Conservation (phyloP, 805 yeast genomes). For the Wickerhamiella azymoides region DNA sequence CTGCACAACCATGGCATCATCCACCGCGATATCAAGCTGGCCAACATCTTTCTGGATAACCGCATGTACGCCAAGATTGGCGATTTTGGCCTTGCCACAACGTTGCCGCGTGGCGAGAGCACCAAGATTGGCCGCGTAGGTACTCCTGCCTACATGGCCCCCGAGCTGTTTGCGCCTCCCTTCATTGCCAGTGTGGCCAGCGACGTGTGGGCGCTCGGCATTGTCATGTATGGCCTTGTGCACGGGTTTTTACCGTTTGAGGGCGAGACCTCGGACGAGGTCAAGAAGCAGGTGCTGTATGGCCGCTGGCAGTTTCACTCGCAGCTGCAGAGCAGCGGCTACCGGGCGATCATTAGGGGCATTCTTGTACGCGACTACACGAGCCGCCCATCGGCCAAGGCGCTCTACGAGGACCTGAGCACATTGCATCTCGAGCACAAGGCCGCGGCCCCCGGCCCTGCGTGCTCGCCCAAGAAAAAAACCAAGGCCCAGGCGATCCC, state of each 20-base stretch:
- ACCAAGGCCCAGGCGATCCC: background rate
- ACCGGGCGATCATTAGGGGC: background rate
- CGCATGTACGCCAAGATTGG: constrained; percentile 84
- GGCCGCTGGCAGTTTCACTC: background rate
- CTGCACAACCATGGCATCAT: constrained; percentile 90
- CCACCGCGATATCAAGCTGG: constrained; percentile 90
- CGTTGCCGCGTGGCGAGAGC: constrained; percentile 55
- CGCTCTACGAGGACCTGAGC: background rate
- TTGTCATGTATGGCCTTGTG: constrained; percentile 82
- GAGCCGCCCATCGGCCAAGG: background rate
- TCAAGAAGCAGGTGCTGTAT: background rate
- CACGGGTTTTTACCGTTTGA: constrained; percentile 97
- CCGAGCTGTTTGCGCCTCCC: constrained; percentile 61
- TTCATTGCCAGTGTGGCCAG: constrained; percentile 62
- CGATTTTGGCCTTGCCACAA: constrained; percentile 94
- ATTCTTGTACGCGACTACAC: background rate
- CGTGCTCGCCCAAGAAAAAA: background rate
- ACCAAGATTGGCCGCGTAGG: constrained; percentile 89
- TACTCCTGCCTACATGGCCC: constrained; percentile 93
- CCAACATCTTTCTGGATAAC: constrained; percentile 88
- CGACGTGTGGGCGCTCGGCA: constrained; percentile 97
- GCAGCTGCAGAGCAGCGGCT: background rate
- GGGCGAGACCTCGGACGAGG: constrained; percentile 56
- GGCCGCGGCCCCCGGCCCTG: background rate
- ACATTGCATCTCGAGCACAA: background rate